Conservation (phyloP, 345 rosid genomes). For the Arabidopsis suecica region DNA sequence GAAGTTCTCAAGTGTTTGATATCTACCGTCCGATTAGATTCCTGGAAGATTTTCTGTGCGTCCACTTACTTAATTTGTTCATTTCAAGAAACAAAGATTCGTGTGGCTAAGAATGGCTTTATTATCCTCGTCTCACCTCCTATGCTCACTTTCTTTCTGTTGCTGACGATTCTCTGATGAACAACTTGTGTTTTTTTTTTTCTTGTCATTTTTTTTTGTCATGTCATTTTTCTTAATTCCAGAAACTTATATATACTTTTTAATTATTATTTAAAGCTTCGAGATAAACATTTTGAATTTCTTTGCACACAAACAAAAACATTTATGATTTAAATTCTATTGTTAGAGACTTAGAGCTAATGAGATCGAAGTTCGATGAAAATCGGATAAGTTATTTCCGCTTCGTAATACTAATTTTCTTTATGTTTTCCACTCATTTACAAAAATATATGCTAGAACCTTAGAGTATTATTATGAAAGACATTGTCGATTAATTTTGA, state of each 20-base stretch:
- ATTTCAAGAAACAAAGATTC: conserved; percentile 32
- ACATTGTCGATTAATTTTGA: no score
- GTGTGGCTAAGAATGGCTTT: conserved; percentile 25
- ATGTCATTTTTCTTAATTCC: not conserved
- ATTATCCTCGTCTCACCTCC: conserved; percentile 29
- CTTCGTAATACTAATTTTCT: no score
- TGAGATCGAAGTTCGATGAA: not conserved
- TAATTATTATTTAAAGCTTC: not conserved
- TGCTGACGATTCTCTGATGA: conserved; percentile 36
- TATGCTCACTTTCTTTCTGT: conserved; percentile 35
- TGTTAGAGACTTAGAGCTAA: not conserved
- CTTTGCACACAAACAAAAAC: not conserved
- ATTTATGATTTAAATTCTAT: no score
- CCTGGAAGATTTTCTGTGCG: not conserved
- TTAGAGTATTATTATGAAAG: no score
- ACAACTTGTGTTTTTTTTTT: conserved; percentile 16
- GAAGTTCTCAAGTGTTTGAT: not conserved
- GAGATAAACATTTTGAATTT: not conserved
- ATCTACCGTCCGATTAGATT: conserved; percentile 34
- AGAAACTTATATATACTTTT: not conserved
- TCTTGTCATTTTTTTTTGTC: no score
- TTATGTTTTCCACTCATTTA: no score
- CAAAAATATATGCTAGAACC: no score
- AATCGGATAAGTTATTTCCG: not conserved
- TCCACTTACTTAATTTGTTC: not conserved